Evolutionary conservation across 2,329 filamentous ascomycete species (phyloP), one percentile per base, ranked within the genome.

Genomic region (Phaeosphaeriaceae sp.): DNA sequence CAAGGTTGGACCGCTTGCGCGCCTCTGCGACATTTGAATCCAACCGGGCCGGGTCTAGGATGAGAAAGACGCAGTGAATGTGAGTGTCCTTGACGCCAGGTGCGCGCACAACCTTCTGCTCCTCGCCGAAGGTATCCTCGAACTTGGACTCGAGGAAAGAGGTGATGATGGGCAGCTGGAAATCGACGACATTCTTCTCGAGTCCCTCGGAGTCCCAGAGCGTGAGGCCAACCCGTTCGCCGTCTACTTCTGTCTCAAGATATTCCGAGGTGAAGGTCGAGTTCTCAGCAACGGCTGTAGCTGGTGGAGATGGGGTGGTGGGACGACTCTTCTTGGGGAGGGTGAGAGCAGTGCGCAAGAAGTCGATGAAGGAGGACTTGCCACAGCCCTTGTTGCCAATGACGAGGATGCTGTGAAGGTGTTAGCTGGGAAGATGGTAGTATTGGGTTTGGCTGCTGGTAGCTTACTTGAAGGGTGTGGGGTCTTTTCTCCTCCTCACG

Each of bases 121-220:
- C 94, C 76, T 99, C 94, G 40, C 86, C 86, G 71, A 99, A 96
- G 0, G 94, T 97, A 68, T 99, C 94, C 73, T 99, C 93, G 63
- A 99, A 99, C 74, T 97, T 97, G 79, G 89, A 93, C 79, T 99
- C 94, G 51, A 99, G 80, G 77, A 99, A 99, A 7, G 88, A 83
- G 28, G 89, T 87, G 80, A 97, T 92, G 71, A 96, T 91, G 53
- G 92, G 86, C 59, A 99, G 80, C 75, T 99, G 94, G 58, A 97
- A 83, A 72, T 97, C 94, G 42, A 97, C 92, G 29, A 97, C 85
- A 65, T 90, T 94, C 81, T 93, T 96, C 76, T 99, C 93, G 46
- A 99, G 77, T 1, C 94, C 94, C 66, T 94, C 88, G 0, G 94
- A 97, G 72, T 99, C 94, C 94, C 94, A 99, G 26, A 99, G 77